These are phyloP conservation scores for Coprinopsis sp. DNA, from an alignment of 768 basidiomycete species.

Conservation along the genomic window DNA sequence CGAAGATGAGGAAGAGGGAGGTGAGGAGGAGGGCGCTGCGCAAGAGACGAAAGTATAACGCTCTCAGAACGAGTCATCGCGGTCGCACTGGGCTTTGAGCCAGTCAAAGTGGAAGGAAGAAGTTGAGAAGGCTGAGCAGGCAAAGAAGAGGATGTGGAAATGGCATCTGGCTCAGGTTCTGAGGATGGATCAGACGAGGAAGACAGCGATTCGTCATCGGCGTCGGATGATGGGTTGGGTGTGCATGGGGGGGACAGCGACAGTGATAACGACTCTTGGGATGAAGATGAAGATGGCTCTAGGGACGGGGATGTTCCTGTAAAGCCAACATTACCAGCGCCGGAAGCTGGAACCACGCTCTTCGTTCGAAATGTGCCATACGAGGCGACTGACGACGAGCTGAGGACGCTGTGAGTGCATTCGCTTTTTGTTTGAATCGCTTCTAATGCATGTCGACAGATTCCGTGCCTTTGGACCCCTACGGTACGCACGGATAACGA, in stretches of 20 bases:
- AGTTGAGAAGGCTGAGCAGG: slow-evolving; percentile 48
- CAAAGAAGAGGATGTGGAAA: slow-evolving; percentile 34
- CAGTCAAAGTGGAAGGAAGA: slow-evolving; percentile 90
- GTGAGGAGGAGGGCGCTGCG: slow-evolving; percentile 28
- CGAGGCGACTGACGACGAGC: slow-evolving; percentile 87
- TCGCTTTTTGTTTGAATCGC: neutral
- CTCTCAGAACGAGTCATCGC: slow-evolving; percentile 67
- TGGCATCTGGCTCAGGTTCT: slow-evolving; percentile 29
- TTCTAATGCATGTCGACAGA: slow-evolving; percentile 33
- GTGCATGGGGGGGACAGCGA: slow-evolving; percentile 36
- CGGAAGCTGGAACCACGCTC: slow-evolving; percentile 85
- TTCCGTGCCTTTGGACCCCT: slow-evolving; percentile 91
- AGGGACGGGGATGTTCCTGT: slow-evolving; percentile 39
- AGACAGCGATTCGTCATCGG: slow-evolving; percentile 19
- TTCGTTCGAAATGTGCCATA: slow-evolving; percentile 95
- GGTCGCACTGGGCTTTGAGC: slow-evolving; percentile 95
- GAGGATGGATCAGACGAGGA: slow-evolving; percentile 20
- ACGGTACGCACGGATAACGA: slow-evolving; percentile 87
- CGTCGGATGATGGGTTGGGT: slow-evolving; percentile 37
- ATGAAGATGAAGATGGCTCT: slow-evolving; percentile 27
- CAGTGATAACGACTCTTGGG: slow-evolving; percentile 35
- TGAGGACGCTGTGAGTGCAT: slow-evolving; percentile 67
- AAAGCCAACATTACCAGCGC: slow-evolving; percentile 71
- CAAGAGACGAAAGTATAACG: slow-evolving; percentile 28
- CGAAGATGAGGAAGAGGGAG: slow-evolving; percentile 18